Evolutionary conservation across 2,329 filamentous ascomycete species (phyloP).

Genomic region (Fusarium verrucosum): DNA sequence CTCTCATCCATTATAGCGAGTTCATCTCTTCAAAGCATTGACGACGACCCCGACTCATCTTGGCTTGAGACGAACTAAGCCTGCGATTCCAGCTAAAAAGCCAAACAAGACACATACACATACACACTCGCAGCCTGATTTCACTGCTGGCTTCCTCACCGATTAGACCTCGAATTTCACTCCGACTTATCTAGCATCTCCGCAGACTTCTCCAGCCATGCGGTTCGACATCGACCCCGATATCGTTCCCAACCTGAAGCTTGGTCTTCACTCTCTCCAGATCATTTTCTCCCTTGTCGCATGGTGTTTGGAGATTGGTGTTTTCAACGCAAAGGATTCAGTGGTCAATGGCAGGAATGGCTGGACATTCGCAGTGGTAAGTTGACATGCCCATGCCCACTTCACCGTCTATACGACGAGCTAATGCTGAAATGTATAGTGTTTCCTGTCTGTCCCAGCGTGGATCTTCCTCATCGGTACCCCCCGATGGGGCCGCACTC

Average conservation of each 20-base stretch:
- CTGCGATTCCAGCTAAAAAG: slow-evolving; percentile 34
- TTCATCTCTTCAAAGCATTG: slow-evolving; percentile 15
- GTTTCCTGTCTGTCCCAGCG: slow-evolving; percentile 70
- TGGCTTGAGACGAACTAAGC: slow-evolving; percentile 19
- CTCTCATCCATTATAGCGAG: not conserved
- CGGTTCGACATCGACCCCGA: slow-evolving; percentile 64
- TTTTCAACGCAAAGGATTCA: slow-evolving; percentile 62
- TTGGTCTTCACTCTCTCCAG: slow-evolving; percentile 66
- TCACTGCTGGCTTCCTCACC: not conserved
- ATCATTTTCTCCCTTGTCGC: slow-evolving; percentile 63
- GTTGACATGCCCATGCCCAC: slow-evolving; percentile 37
- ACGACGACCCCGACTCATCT: slow-evolving; percentile 14
- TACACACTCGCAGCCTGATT: slow-evolving; percentile 6
- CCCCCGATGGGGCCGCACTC: slow-evolving; percentile 69
- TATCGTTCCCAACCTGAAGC: slow-evolving; percentile 64
- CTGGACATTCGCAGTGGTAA: slow-evolving; percentile 72
- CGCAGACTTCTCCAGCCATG: slow-evolving; percentile 45
- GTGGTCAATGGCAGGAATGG: slow-evolving; percentile 66
- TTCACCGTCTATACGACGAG: not conserved
- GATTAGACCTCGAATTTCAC: not conserved
- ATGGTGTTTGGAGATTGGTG: slow-evolving; percentile 68
- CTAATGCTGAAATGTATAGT: slow-evolving; percentile 55
- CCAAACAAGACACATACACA: slow-evolving; percentile 21
- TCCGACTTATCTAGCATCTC: not conserved
- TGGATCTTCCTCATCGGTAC: slow-evolving; percentile 73